Evolutionary conservation across 2,329 filamentous ascomycete species (phyloP).

Genomic region (Truncatella angustata): DNA sequence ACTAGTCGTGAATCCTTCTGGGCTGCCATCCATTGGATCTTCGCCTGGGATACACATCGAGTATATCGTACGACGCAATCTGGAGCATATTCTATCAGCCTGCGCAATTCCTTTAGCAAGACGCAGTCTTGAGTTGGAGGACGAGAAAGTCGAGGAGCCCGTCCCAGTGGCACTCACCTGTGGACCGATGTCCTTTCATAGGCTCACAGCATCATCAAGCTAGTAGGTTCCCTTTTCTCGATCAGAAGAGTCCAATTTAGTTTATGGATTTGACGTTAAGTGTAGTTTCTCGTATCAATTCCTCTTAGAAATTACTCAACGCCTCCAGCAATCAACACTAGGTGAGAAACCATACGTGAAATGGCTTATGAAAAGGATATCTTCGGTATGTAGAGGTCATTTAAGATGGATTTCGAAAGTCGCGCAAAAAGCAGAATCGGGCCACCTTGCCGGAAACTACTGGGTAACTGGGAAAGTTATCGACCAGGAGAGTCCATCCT

Average conservation of each 20-base stretch:
- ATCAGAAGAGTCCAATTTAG: too few species aligned
- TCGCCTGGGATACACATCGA: not conserved
- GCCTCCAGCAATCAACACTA: not conserved
- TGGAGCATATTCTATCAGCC: slow-evolving; percentile 14
- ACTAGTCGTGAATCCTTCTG: too few species aligned
- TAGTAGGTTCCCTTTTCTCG: too few species aligned
- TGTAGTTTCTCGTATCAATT: slow-evolving; percentile 10
- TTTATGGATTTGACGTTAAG: too few species aligned
- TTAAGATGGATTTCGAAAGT: not conserved
- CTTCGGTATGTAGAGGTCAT: not conserved
- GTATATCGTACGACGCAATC: slow-evolving; percentile 3
- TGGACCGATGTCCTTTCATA: slow-evolving; percentile 14
- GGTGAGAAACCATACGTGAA: too few species aligned
- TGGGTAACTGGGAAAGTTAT: slow-evolving; percentile 11
- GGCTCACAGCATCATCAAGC: slow-evolving; percentile 10
- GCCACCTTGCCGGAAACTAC: slow-evolving; percentile 6
- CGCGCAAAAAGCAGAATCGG: not conserved
- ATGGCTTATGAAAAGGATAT: not conserved
- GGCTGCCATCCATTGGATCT: too few species aligned
- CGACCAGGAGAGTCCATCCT: not conserved
- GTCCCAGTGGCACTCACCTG: slow-evolving; percentile 13
- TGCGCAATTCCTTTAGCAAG: slow-evolving; percentile 9
- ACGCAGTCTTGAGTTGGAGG: not conserved
- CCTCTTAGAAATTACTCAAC: slow-evolving; percentile 2
- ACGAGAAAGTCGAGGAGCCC: not conserved